Conservation (phyloP, 192 early-diverging fungal genomes). For the Rhizoclosmatium sp. region DNA sequence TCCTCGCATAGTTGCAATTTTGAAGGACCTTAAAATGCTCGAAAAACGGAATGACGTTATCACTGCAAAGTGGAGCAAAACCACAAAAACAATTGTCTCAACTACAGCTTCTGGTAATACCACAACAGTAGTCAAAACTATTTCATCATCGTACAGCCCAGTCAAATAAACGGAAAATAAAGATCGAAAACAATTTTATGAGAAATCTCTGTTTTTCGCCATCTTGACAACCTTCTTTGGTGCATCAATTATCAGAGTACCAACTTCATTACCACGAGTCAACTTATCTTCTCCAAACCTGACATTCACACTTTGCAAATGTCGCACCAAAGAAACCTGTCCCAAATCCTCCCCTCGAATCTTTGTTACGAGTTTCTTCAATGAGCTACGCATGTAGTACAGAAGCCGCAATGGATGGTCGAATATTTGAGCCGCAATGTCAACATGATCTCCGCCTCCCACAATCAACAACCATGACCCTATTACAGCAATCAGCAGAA, state of each 20-base stretch:
- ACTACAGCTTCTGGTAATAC: no score
- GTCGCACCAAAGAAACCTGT: background rate
- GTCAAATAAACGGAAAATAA: no score
- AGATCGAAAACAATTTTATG: no score
- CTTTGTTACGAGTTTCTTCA: background rate
- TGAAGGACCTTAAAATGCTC: no score
- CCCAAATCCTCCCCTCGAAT: slow-evolving; percentile 4
- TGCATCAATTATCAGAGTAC: background rate
- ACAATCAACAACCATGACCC: background rate
- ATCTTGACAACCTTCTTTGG: slow-evolving; percentile 21
- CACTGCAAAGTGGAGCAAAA: no score
- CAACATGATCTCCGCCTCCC: slow-evolving; percentile 1
- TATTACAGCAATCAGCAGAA: background rate
- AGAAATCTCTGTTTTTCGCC: background rate
- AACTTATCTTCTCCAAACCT: slow-evolving; percentile 11
- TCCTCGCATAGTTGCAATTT: no score
- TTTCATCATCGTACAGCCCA: no score
- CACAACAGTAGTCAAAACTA: no score
- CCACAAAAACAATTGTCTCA: no score
- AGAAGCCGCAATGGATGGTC: slow-evolving; percentile 7
- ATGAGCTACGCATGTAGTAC: slow-evolving; percentile 13
- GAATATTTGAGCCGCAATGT: background rate
- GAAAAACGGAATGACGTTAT: no score
- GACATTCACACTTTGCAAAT: slow-evolving; percentile 5
- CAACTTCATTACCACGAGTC: background rate